phyloP scores from a whole-genome alignment of 2,329 filamentous ascomycete genomes.

The Curvularia hawaiiensis region DNA sequence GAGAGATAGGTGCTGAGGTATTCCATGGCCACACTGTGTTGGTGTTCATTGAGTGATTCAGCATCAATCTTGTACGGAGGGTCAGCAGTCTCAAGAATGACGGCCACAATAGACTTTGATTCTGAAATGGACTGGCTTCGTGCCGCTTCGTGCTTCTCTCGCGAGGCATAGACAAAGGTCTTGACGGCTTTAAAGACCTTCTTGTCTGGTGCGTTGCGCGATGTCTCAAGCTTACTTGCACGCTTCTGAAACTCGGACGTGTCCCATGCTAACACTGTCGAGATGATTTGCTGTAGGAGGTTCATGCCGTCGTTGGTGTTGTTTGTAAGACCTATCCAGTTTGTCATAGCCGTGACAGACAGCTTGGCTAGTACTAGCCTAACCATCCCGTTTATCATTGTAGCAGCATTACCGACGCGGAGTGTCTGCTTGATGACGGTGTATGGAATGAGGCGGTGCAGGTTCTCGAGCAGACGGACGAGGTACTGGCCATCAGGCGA shows the following conservation, averaged over 20 bases:
- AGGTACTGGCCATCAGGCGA: constrained; percentile 78
- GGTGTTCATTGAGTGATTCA: constrained; percentile 59
- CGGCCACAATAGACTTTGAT: constrained; percentile 66
- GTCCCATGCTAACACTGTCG: constrained; percentile 75
- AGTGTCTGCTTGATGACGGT: constrained; percentile 73
- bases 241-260: constrained; percentile 70
- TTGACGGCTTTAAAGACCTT: constrained; percentile 66
- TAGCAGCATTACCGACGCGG: constrained; percentile 77
- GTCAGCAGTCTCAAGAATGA: constrained; percentile 63
- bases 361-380: constrained; percentile 77
- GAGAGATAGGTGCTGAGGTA: constrained; percentile 75
- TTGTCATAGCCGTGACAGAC: constrained; percentile 74
- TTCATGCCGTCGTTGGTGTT: constrained; percentile 81
- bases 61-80: constrained; percentile 49
- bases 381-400: constrained; percentile 79
- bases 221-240: constrained; percentile 67
- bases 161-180: constrained; percentile 59
- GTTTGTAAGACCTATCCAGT: constrained; percentile 76
- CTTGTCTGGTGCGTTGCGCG: constrained; percentile 63
- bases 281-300: constrained; percentile 76
- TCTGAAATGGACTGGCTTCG: constrained; percentile 61
- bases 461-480: constrained; percentile 70
- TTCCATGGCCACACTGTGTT: constrained; percentile 69
- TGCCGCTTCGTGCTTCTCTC: constrained; percentile 63
- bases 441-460: constrained; percentile 75